These are phyloP conservation scores for Colletotrichum cereale DNA, from an alignment of 2,329 filamentous ascomycete species.

Conservation along the genomic window DNA sequence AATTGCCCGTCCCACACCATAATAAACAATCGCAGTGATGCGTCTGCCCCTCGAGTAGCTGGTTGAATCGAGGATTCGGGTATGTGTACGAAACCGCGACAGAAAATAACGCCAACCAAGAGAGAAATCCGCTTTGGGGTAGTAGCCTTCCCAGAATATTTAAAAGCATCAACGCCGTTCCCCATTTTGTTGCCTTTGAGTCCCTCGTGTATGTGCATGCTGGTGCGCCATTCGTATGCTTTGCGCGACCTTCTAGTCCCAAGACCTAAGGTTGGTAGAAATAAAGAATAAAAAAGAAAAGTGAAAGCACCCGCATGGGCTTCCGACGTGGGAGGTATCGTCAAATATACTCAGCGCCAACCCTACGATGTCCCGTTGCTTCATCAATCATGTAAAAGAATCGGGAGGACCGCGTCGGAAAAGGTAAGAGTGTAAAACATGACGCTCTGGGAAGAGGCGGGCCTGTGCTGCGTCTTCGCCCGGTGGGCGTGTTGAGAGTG, in stretches of 20 bases:
- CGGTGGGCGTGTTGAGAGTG: background rate
- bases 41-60: slow-evolving; percentile 32
- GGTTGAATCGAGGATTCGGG: slow-evolving; percentile 36
- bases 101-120: slow-evolving; percentile 26
- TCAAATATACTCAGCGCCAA: background rate
- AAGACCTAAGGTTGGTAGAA: slow-evolving; percentile 7
- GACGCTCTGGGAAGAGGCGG: background rate
- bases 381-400: slow-evolving; percentile 12
- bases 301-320: background rate
- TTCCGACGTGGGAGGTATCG: background rate
- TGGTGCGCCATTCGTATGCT: slow-evolving; percentile 40
- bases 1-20: background rate
- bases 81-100: slow-evolving; percentile 35
- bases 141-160: background rate
- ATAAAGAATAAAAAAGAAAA: background rate
- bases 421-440: slow-evolving; percentile 2
- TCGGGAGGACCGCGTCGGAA: background rate
- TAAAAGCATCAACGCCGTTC: slow-evolving; percentile 21
- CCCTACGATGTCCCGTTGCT: background rate
- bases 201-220: slow-evolving; percentile 39
- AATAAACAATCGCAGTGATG: slow-evolving; percentile 29
- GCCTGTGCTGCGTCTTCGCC: background rate
- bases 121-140: slow-evolving; percentile 7
- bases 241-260: slow-evolving; percentile 38
- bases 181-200: slow-evolving; percentile 26